phyloP scores from a whole-genome alignment of 2,329 filamentous ascomycete genomes.

The Pseudocercospora cruenta region DNA sequence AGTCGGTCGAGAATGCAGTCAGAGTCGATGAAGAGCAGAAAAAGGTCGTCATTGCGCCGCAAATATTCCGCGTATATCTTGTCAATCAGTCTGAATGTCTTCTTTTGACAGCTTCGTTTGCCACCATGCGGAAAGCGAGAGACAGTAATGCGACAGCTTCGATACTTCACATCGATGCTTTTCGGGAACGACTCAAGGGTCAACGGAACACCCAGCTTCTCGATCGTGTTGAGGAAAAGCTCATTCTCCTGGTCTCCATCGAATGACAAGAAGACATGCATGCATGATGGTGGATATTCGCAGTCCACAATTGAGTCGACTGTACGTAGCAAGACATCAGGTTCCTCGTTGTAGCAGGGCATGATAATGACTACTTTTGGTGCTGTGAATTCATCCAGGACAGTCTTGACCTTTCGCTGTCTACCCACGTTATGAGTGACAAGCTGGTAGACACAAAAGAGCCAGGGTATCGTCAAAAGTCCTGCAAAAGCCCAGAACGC shows the following conservation, averaged over 20 bases:
- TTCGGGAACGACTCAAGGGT: slow-evolving; percentile 78
- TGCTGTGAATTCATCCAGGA: slow-evolving; percentile 80
- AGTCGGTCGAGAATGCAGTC: slow-evolving; percentile 91
- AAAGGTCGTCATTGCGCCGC: slow-evolving; percentile 85
- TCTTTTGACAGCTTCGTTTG: slow-evolving; percentile 91
- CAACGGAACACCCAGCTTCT: slow-evolving; percentile 79
- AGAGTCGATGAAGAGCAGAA: slow-evolving; percentile 95
- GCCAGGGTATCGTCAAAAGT: slow-evolving; percentile 84
- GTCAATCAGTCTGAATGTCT: slow-evolving; percentile 90
- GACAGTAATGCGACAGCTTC: slow-evolving; percentile 80
- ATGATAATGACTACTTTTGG: slow-evolving; percentile 96
- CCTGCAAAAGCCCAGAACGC: slow-evolving; percentile 91
- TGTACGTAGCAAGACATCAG: slow-evolving; percentile 79
- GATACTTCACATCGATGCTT: slow-evolving; percentile 88
- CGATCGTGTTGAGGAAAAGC: slow-evolving; percentile 82
- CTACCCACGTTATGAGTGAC: slow-evolving; percentile 85
- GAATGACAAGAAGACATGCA: slow-evolving; percentile 94
- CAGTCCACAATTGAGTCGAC: slow-evolving; percentile 91
- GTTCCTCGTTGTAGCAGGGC: slow-evolving; percentile 93
- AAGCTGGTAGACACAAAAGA: slow-evolving; percentile 89
- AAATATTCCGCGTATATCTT: slow-evolving; percentile 87
- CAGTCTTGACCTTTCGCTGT: slow-evolving; percentile 77
- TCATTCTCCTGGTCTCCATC: slow-evolving; percentile 90
- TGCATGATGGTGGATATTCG: slow-evolving; percentile 88
- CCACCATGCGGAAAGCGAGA: slow-evolving; percentile 92